phyloP scores from a whole-genome alignment of 768 basidiomycete species.

The Mycena polygramma region DNA sequence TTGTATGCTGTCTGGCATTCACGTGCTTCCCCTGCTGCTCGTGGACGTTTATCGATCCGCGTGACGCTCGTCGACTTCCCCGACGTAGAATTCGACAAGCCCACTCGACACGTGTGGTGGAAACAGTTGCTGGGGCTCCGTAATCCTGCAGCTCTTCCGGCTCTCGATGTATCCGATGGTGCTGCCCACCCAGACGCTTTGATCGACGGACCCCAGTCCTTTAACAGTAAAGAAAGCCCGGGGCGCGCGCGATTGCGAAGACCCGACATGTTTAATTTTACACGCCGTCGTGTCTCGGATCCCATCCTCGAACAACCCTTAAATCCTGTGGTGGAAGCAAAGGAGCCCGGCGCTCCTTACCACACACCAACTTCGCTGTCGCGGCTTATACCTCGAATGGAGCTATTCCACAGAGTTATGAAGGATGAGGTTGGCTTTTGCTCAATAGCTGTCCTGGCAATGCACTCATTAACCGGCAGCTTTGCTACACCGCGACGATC shows the following conservation, averaged over 20 bases:
- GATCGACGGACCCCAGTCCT: conserved; percentile 7
- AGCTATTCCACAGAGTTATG: conserved; percentile 67
- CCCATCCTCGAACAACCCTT: conserved; percentile 33
- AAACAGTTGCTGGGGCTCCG: conserved; percentile 51
- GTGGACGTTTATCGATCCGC: conserved; percentile 68
- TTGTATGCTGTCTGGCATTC: conserved; percentile 69
- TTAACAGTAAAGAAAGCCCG: conserved; percentile 18
- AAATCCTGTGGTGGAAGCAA: conserved; percentile 17
- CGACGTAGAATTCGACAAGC: conserved; percentile 46
- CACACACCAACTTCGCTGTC: conserved; percentile 46
- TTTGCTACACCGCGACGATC: conserved; percentile 68
- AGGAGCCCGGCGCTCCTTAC: conserved; percentile 29
- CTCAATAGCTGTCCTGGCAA: conserved; percentile 1
- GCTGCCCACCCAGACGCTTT: background rate
- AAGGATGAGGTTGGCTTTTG: conserved; percentile 68
- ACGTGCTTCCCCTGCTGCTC: conserved; percentile 60
- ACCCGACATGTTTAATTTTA: conserved; percentile 6
- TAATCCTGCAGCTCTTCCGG: conserved; percentile 1
- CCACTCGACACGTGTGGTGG: conserved; percentile 64
- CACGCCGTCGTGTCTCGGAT: conserved; percentile 14
- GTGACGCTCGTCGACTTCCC: conserved; percentile 59
- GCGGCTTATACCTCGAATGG: conserved; percentile 65
- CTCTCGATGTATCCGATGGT: conserved; percentile 7
- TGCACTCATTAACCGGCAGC: conserved; percentile 45
- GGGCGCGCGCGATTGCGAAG: conserved; percentile 4